These are phyloP conservation scores for Biscutella auriculata DNA, from an alignment of 441 rosid species.

Conservation along the genomic window DNA sequence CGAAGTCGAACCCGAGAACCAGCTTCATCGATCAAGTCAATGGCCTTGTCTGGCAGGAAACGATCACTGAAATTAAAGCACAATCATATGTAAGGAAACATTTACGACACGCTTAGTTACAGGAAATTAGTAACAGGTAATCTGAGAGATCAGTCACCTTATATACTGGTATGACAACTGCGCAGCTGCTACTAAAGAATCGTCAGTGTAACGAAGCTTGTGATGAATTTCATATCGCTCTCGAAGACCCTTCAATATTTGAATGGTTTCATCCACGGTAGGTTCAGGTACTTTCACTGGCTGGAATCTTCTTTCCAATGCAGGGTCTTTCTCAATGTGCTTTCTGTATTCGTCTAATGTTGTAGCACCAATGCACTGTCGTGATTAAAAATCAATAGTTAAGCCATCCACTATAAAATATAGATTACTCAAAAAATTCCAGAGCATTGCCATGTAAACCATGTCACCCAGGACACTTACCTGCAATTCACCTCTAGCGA, in stretches of 20 bases:
- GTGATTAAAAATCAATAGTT: too few species aligned
- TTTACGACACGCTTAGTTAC: not conserved
- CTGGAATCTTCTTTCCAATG: constrained; percentile 87
- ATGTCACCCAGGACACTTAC: constrained; percentile 26
- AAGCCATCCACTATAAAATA: too few species aligned
- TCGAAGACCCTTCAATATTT: constrained; percentile 69
- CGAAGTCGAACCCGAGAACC: constrained; percentile 99
- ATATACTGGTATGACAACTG: constrained; percentile 82
- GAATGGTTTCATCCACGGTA: constrained; percentile 75
- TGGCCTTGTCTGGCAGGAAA: constrained; percentile 96
- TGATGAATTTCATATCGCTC: constrained; percentile 91
- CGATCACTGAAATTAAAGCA: constrained; percentile 55
- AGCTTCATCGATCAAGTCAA: constrained; percentile 97
- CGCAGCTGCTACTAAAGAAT: constrained; percentile 77
- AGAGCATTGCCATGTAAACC: too few species aligned
- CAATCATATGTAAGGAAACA: not conserved
- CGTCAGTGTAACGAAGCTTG: constrained; percentile 73
- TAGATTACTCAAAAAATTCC: too few species aligned
- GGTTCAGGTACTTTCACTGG: constrained; percentile 89
- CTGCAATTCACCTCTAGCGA: constrained; percentile 95
- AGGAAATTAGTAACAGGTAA: not conserved
- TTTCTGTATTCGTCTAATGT: constrained; percentile 81
- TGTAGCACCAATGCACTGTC: constrained; percentile 94
- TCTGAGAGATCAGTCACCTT: constrained; percentile 30
- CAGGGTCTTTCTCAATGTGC: constrained; percentile 88